Percentiles rank a stretch among this genome's conserved stretches.
Evolutionary conservation across 441 rosid species (phyloP).

Genomic region (Oxalis stricta): DNA sequence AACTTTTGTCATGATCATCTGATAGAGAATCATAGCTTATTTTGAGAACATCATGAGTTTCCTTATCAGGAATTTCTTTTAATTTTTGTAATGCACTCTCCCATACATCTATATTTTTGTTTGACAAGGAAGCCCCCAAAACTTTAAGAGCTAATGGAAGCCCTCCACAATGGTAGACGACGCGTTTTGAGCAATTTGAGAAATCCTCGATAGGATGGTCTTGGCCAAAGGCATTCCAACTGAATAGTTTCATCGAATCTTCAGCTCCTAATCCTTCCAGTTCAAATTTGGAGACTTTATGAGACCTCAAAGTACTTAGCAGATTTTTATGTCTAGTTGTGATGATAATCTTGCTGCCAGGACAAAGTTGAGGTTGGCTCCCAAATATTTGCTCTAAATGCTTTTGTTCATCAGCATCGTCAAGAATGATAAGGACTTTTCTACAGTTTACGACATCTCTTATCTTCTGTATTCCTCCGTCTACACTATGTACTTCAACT

Average conservation of each 20-base stretch:
- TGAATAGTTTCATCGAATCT: constrained; percentile 3
- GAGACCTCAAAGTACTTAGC: too few species aligned
- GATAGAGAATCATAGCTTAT: constrained; percentile 4
- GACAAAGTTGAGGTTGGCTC: not conserved
- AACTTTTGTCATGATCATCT: not conserved
- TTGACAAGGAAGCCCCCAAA: constrained; percentile 5
- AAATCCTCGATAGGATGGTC: not conserved
- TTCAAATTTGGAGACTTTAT: not conserved
- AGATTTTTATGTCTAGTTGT: constrained; percentile 5
- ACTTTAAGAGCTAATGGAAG: constrained; percentile 17
- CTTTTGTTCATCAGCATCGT: not conserved
- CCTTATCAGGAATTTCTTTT: not conserved
- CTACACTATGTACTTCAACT: not conserved
- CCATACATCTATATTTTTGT: constrained; percentile 9
- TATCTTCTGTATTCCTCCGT: not conserved
- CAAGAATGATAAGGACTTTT: not conserved
- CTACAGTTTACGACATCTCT: not conserved
- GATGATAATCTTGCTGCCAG: not conserved
- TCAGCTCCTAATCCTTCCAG: not conserved
- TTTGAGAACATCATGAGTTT: not conserved
- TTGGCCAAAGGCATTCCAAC: constrained; percentile 1
- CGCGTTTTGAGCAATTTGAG: not conserved
- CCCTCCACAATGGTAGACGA: constrained; percentile 5
- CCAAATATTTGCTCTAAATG: not conserved
- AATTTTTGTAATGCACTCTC: not conserved